Percentiles rank a stretch among this genome's conserved stretches.
These are phyloP conservation scores for Plasmodium malariae DNA, from an alignment of 169 alveolate genomes.

Conservation along the genomic window DNA sequence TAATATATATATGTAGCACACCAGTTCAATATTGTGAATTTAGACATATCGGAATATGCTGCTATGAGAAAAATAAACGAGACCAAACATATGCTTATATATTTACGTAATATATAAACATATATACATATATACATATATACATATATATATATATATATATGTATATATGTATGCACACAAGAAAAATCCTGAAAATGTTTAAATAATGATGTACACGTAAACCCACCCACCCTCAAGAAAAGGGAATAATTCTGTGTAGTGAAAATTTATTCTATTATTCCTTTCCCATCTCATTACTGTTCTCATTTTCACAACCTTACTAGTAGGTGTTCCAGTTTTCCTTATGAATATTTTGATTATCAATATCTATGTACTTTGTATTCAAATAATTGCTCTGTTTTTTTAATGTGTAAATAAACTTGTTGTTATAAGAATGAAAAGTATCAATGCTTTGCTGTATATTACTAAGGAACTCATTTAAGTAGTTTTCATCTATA, in stretches of 20 bases:
- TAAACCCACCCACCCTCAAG: too few relatives aligned
- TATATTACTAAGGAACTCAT: constrained; percentile 33
- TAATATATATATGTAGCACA: too few relatives aligned
- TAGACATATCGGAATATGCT: too few relatives aligned
- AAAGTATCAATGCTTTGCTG: constrained; percentile 54
- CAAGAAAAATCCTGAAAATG: not conserved
- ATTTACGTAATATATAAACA: not conserved
- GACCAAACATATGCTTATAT: too few relatives aligned
- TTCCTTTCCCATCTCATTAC: not conserved
- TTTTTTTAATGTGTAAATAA: constrained; percentile 35
- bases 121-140: not conserved
- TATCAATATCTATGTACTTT: constrained; percentile 61
- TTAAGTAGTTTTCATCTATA: constrained; percentile 47
- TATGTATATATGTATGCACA: not conserved
- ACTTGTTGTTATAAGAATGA: constrained; percentile 59
- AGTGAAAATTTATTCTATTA: too few relatives aligned
- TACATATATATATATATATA: not conserved
- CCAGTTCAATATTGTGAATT: too few relatives aligned
- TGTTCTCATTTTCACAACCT: not conserved
- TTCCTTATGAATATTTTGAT: constrained; percentile 73
- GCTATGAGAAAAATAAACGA: too few relatives aligned
- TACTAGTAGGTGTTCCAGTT: constrained; percentile 69
- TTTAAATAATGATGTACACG: too few relatives aligned
- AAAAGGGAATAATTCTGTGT: too few relatives aligned
- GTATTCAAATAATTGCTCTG: constrained; percentile 73